These are phyloP conservation scores for Plectosphaerella plurivora DNA, from an alignment of 2,329 filamentous ascomycete species.

Conservation along the genomic window DNA sequence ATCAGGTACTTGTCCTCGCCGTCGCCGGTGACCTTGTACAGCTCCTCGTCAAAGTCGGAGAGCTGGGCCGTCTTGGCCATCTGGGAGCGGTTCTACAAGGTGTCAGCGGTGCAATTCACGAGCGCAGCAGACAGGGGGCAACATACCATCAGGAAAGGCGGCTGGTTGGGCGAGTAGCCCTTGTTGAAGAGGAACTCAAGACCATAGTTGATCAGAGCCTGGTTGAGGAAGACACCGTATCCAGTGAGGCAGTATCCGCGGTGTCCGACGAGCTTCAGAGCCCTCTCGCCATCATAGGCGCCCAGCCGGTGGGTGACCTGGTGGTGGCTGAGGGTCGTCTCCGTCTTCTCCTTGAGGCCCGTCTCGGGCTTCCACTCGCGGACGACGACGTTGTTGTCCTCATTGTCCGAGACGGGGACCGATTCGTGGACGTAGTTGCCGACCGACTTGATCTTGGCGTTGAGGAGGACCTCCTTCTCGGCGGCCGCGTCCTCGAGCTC, in stretches of 20 bases:
- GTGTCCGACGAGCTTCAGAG: constrained; percentile 91
- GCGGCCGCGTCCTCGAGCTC: constrained; percentile 67
- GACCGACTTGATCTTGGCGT: constrained; percentile 76
- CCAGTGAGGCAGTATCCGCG: constrained; percentile 88
- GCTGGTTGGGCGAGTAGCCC: constrained; percentile 58
- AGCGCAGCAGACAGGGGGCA: too few relatives aligned
- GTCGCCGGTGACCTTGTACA: constrained; percentile 89
- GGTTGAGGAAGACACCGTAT: constrained; percentile 87
- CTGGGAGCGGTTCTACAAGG: constrained; percentile 47
- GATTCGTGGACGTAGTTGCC: constrained; percentile 90
- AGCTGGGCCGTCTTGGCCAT: constrained; percentile 99
- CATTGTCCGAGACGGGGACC: constrained; percentile 77
- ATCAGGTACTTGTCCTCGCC: constrained; percentile 78
- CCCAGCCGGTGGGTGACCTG: constrained; percentile 85
- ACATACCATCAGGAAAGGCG: constrained; percentile 11
- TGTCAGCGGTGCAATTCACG: too few relatives aligned
- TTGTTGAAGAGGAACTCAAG: constrained; percentile 66
- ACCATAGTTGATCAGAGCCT: constrained; percentile 92
- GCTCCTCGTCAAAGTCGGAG: constrained; percentile 93
- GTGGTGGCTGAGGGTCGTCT: constrained; percentile 79
- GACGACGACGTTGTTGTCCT: constrained; percentile 76
- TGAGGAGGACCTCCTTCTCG: constrained; percentile 70
- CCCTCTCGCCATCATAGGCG: constrained; percentile 88
- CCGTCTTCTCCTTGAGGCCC: constrained; percentile 62
- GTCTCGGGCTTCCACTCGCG: constrained; percentile 79